These are phyloP conservation scores for Metahyphopichia silvanorum DNA, from an alignment of 805 yeast genomes.

Conservation along the genomic window DNA sequence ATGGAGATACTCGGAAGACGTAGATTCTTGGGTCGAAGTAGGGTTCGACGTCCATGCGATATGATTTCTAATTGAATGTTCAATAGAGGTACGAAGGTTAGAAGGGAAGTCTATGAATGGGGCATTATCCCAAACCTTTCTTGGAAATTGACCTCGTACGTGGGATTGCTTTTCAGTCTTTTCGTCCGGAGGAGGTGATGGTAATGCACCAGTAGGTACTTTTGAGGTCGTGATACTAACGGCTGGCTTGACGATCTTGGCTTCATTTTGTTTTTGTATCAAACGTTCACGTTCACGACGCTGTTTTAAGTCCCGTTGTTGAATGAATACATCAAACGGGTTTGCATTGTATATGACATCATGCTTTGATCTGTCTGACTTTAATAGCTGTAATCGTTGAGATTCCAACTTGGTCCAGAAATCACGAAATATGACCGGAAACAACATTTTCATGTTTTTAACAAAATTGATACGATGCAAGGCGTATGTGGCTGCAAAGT, in stretches of 20 bases:
- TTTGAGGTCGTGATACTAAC: conserved; percentile 28
- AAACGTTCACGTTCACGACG: conserved; percentile 45
- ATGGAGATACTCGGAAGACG: conserved; percentile 1
- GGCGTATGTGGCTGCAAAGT: conserved; percentile 85
- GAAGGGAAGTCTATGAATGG: conserved; percentile 66
- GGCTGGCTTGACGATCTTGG: conserved; percentile 48
- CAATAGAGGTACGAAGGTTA: conserved; percentile 60
- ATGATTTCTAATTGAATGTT: conserved; percentile 54
- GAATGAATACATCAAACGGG: conserved; percentile 72
- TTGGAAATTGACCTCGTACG: conserved; percentile 28
- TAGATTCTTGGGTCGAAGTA: conserved; percentile 1
- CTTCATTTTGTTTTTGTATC: conserved; percentile 44
- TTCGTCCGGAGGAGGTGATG: not conserved
- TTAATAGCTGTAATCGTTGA: conserved; percentile 48
- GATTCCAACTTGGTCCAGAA: conserved; percentile 75
- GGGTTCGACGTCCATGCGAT: conserved; percentile 47
- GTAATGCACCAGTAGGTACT: not conserved
- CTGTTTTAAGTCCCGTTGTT: conserved; percentile 46
- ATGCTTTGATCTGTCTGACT: conserved; percentile 46
- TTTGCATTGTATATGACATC: conserved; percentile 58
- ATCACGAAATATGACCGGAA: conserved; percentile 78
- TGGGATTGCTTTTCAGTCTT: conserved; percentile 2
- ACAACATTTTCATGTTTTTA: conserved; percentile 81
- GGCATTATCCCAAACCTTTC: conserved; percentile 69
- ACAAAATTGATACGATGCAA: conserved; percentile 74